These are phyloP conservation scores for Parastagonospora avenae DNA, from an alignment of 2,329 filamentous ascomycete species.

Conservation along the genomic window DNA sequence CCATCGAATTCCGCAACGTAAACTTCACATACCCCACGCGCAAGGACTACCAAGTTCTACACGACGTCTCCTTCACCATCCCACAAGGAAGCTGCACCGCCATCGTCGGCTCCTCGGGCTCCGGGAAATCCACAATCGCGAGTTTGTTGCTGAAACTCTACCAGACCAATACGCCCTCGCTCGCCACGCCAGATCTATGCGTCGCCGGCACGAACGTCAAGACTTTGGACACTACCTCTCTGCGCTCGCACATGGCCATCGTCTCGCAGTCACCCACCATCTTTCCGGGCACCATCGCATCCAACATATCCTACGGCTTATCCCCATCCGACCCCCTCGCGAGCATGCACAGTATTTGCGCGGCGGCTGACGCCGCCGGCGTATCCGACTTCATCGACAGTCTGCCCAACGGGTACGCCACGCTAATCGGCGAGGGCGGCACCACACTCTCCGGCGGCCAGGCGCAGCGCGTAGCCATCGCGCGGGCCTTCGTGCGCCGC, in stretches of 20 bases:
- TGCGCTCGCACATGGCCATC: slow-evolving; percentile 68
- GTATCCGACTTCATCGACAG: slow-evolving; percentile 78
- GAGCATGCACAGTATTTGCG: slow-evolving; percentile 51
- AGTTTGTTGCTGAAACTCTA: slow-evolving; percentile 78
- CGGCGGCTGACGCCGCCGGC: slow-evolving; percentile 62
- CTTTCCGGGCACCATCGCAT: slow-evolving; percentile 76
- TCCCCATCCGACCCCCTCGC: slow-evolving; percentile 59
- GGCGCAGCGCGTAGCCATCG: slow-evolving; percentile 79
- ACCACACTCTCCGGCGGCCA: slow-evolving; percentile 79
- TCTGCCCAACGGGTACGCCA: slow-evolving; percentile 73
- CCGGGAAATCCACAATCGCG: slow-evolving; percentile 87
- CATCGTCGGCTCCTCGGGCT: slow-evolving; percentile 82
- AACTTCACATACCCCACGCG: slow-evolving; percentile 74
- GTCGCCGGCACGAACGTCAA: slow-evolving; percentile 64
- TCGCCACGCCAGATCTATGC: slow-evolving; percentile 52
- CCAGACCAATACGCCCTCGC: slow-evolving; percentile 29
- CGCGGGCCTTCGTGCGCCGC: slow-evolving; percentile 73
- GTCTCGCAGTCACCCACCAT: slow-evolving; percentile 75
- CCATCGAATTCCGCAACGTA: slow-evolving; percentile 66
- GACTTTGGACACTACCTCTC: slow-evolving; percentile 62
- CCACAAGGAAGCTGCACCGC: slow-evolving; percentile 69
- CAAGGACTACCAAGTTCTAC: slow-evolving; percentile 61
- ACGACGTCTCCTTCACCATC: slow-evolving; percentile 69
- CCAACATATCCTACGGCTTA: slow-evolving; percentile 85
- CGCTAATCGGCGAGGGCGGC: slow-evolving; percentile 77